Base-by-base conservation (phyloP, 2,329 filamentous ascomycete species). In the Ophiosphaerella korrae region DNA sequence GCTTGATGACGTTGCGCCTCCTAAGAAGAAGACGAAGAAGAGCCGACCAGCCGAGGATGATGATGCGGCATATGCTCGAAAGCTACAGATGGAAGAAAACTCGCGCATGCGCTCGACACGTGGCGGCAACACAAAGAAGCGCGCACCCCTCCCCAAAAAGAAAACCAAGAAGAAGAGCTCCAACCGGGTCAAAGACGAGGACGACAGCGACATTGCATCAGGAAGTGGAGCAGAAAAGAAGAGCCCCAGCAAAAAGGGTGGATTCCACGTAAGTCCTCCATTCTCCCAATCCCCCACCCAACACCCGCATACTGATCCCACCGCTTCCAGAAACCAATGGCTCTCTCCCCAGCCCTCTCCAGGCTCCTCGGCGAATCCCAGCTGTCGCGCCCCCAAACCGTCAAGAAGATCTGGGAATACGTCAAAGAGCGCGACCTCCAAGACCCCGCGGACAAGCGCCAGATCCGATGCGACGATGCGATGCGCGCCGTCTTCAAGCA, bases 361-460 rank as follows among this genome's bases (percentile, higher is more conserved):
- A 85, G 86, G 50, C 77, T 94, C 16, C 83, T 88, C 49, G 88
- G 88, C 40, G 87, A 89, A 67, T 78, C 83, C 12, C 84, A 96
- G 86, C 84, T 99, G 18, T 96, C 94, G 13, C 88, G 94, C 35
- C 93, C 94, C 0, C 92, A 97, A 73, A 93, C 93, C 0, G 94
- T 99, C 64, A 97, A 97, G 80, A 89, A 89, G 72, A 87, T 99
- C 46, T 99, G 94, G 94, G 87, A 88, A 54, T 92, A 99, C 69
- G 96, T 99, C 77, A 96, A 95, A 67, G 85, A 81, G 52, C 87
- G 92, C 60, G 84, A 92, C 35, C 85, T 99, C 5, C 94, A 99
- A 74, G 92, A 97, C 62, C 93, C 92, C 0, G 85, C 74, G 58
- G 93, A 99, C 77, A 93, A 92, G 74, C 89, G 94, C 18, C 91